Evolutionary conservation across 23 red algal genomes (phyloP), one percentile per base, ranked within the genome.

Genomic region (Gracilaria domingensis): DNA sequence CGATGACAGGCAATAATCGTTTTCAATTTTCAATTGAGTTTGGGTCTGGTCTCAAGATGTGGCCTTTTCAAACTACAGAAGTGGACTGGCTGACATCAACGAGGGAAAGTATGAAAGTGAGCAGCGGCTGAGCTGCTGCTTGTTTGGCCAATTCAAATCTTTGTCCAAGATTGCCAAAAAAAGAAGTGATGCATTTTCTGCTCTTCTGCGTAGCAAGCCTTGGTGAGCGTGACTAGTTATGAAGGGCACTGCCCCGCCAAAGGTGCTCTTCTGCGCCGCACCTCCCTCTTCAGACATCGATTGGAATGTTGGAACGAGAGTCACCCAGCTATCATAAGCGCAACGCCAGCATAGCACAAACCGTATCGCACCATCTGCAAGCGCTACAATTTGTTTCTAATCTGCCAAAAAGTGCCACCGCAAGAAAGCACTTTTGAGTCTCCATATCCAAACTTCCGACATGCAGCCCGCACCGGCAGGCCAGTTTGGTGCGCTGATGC

Each of bases 111-210:
- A 24, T 24, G 51, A 18, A 11, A 45, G n/a, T 45, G 42, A 45
- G 42, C 42, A 4, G 5, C 42, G 42, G n/a, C n/a, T n/a, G n/a
- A n/a, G n/a, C n/a, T 48, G 45, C 45, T 5, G 45, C 5, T 12
- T 5, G 45, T 12, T 18, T 55, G 51, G 51, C 8, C 6, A 55
- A 55, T 55, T 8, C 51, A 14, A 8, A 1, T 7, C 14, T 55
- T 18, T 20, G 1, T 55, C 8, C 51, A 18, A 20, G 51, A 20
- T 2, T 30, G 59, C 54, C 59, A 30, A 62, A 62, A 1, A 62
- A 62, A 62, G 29, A 29, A 30, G 59, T 62, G 59, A 62, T 24
- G 29, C 59, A 62, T 62, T 62, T 62, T 62, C 59, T 62, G 59
- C 12, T 2, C 59, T 62, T 7, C 51, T 1, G 51, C 51, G 51